Conservation (phyloP, 148 eudicot species). For the Camellia sinensis region DNA sequence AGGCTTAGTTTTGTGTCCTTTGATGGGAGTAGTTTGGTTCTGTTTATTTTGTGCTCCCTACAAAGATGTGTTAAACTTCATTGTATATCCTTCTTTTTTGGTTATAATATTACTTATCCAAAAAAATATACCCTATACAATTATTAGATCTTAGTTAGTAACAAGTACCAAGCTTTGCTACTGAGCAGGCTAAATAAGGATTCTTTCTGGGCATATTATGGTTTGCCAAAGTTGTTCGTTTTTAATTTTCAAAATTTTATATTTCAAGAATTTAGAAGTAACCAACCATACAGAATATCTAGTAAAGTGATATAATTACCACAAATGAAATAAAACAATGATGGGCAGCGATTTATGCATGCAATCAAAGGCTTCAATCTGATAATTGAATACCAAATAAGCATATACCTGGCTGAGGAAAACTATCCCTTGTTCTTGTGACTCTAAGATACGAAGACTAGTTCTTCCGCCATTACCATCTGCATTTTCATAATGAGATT, state of each 20-base stretch:
- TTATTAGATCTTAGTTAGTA: neutral
- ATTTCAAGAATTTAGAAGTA: neutral
- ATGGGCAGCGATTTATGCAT: neutral
- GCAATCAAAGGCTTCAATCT: neutral
- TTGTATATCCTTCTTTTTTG: too few species aligned
- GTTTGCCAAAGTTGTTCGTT: neutral
- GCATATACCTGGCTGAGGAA: conserved; percentile 69
- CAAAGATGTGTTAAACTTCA: too few species aligned
- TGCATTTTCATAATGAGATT: conserved; percentile 64
- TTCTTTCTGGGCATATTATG: neutral
- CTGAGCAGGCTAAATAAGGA: neutral
- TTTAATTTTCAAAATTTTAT: neutral
- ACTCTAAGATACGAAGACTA: conserved; percentile 66
- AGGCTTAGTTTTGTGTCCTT: too few species aligned
- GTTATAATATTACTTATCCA: too few species aligned
- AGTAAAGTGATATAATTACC: neutral
- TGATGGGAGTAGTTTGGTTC: too few species aligned
- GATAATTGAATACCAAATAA: neutral
- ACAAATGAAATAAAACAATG: neutral
- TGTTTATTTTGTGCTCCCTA: too few species aligned
- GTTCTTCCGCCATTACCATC: conserved; percentile 29
- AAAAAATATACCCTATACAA: neutral
- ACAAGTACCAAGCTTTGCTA: neutral
- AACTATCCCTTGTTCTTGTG: conserved; percentile 76
- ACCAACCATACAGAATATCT: neutral